Conservation (phyloP, 176 grass and related monocot species). For the Ensete ventricosum region DNA sequence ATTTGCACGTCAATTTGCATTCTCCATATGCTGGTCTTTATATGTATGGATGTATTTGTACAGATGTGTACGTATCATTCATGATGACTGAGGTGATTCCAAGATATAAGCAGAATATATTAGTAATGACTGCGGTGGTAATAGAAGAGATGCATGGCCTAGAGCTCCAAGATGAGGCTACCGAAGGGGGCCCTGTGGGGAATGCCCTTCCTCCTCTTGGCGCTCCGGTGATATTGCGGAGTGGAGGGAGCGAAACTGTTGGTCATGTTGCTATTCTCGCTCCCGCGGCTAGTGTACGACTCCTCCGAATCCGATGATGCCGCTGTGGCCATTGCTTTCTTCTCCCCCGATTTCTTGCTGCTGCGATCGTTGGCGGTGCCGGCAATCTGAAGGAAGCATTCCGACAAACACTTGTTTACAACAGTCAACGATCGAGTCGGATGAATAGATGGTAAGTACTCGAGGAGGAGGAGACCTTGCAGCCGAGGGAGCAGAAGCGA, state of each 20-base stretch:
- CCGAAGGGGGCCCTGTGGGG: conserved; percentile 84
- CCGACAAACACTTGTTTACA: background rate
- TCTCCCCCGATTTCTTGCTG: conserved; percentile 27
- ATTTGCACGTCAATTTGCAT: too few relatives aligned
- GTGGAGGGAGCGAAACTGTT: conserved; percentile 71
- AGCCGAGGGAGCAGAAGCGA: conserved; percentile 98
- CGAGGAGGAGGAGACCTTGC: conserved; percentile 40
- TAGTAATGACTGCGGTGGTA: background rate
- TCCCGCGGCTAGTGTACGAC: conserved; percentile 19
- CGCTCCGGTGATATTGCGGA: conserved; percentile 26
- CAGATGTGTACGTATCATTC: too few relatives aligned
- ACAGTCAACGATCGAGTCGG: background rate
- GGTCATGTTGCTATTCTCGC: conserved; percentile 19
- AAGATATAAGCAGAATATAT: too few relatives aligned
- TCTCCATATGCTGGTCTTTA: too few relatives aligned
- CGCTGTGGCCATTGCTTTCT: background rate
- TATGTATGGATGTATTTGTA: too few relatives aligned
- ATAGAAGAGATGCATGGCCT: background rate
- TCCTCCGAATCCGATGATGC: conserved; percentile 11
- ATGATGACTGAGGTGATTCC: too few relatives aligned
- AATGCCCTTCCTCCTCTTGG: conserved; percentile 80
- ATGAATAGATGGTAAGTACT: background rate
- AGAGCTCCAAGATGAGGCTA: conserved; percentile 59
- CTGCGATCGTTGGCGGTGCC: conserved; percentile 37
- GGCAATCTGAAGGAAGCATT: conserved; percentile 39